These are phyloP conservation scores for Pyrus hybrid DNA, from an alignment of 331 rosid genomes.

Conservation along the genomic window DNA sequence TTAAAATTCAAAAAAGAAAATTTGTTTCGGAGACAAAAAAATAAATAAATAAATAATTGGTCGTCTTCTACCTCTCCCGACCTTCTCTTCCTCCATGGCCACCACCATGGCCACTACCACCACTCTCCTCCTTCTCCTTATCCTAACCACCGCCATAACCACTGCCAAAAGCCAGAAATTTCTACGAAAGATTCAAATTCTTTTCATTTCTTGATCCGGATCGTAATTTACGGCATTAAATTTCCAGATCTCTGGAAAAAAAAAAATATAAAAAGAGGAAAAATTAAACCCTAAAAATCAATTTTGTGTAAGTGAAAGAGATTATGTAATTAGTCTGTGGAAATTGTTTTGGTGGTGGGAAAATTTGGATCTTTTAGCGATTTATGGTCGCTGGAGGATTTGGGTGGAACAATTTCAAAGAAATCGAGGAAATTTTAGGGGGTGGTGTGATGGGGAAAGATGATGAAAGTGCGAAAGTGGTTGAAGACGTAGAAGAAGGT, in stretches of 20 bases:
- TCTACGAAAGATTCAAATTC: neutral
- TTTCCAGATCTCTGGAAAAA: constrained; percentile 14
- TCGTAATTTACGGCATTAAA: neutral
- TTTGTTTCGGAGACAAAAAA: too few relatives aligned
- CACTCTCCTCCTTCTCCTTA: too few relatives aligned
- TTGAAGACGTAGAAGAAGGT: constrained; percentile 82
- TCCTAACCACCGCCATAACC: too few relatives aligned
- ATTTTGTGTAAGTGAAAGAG: neutral
- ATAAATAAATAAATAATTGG: too few relatives aligned
- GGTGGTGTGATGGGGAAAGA: constrained; percentile 43
- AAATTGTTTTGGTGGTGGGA: neutral
- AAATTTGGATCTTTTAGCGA: constrained; percentile 2
- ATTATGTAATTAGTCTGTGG: neutral
- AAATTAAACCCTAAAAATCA: constrained; percentile 7
- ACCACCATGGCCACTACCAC: too few relatives aligned
- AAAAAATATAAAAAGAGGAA: neutral
- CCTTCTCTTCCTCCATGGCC: too few relatives aligned
- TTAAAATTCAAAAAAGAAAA: too few relatives aligned
- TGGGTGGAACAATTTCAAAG: constrained; percentile 14
- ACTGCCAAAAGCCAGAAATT: neutral
- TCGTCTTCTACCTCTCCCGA: too few relatives aligned
- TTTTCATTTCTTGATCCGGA: neutral
- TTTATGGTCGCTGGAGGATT: constrained; percentile 50
- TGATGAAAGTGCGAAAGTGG: constrained; percentile 28
- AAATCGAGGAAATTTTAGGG: constrained; percentile 15